Conservation (phyloP, 306 rosid genomes). For the Vigna unguiculata region DNA sequence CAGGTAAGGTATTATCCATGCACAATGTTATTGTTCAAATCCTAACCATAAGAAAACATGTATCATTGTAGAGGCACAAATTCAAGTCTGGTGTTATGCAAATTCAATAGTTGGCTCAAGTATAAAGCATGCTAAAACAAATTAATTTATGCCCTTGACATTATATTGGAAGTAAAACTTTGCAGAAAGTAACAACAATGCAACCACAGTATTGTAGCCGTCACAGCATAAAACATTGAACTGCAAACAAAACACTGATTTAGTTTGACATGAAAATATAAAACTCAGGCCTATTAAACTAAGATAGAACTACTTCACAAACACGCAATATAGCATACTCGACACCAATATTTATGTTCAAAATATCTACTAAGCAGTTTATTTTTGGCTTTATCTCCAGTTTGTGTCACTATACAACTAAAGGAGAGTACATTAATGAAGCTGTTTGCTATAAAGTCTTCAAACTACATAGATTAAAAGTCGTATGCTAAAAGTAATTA, state of each 20-base stretch:
- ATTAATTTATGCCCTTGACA: not conserved
- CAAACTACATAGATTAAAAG: constrained; percentile 18
- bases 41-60: not conserved
- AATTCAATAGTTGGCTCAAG: not conserved
- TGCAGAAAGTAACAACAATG: constrained; percentile 13
- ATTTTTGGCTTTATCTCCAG: not conserved
- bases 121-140: not conserved
- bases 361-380: constrained; percentile 13
- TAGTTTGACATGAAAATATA: constrained; percentile 1
- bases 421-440: not conserved
- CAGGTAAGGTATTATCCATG: not conserved
- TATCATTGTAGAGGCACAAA: not conserved
- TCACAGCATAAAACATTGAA: constrained; percentile 9
- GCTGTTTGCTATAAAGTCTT: constrained; percentile 2
- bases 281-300: not conserved
- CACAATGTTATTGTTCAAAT: constrained; percentile 1
- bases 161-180: not conserved
- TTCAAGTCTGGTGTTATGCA: not conserved
- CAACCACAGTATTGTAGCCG: constrained; percentile 6
- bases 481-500: constrained; percentile 37
- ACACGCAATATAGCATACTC: not conserved
- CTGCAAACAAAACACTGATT: not conserved
- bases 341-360: not conserved
- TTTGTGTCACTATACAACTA: constrained; percentile 26
- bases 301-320: not conserved